phyloP scores from a whole-genome alignment of 2,329 filamentous ascomycete genomes.

The Trichoderma harzianum region DNA sequence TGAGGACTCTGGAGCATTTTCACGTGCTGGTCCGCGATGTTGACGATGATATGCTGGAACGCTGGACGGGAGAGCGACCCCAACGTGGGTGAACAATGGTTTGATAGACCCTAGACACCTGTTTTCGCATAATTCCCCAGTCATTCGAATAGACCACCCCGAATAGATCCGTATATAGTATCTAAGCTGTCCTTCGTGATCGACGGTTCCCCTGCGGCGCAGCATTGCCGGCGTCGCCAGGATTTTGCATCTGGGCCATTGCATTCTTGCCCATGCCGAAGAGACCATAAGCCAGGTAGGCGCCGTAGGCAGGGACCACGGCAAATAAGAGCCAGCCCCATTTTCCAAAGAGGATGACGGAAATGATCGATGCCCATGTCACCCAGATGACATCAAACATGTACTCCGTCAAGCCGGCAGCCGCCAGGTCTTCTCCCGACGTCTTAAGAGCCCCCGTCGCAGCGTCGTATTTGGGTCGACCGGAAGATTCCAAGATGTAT shows the following conservation, averaged over 20 bases:
- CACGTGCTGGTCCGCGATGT: slow-evolving; percentile 67
- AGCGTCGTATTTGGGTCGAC: slow-evolving; percentile 70
- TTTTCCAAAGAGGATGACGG: slow-evolving; percentile 78
- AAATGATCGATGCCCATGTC: slow-evolving; percentile 73
- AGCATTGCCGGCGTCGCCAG: slow-evolving; percentile 30
- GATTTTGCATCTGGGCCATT: slow-evolving; percentile 47
- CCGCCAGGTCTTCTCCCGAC: slow-evolving; percentile 83
- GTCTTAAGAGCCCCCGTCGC: slow-evolving; percentile 64
- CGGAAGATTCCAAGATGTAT: slow-evolving; percentile 79
- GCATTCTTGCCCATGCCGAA: slow-evolving; percentile 51
- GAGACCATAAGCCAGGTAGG: slow-evolving; percentile 52
- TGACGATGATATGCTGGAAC: slow-evolving; percentile 47
- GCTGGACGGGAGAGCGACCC: slow-evolving; percentile 50
- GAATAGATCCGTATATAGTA: slow-evolving; percentile 6
- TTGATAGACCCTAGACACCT: neutral
- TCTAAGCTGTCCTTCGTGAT: slow-evolving; percentile 52
- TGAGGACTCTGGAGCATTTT: slow-evolving; percentile 83
- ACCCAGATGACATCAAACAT: slow-evolving; percentile 98
- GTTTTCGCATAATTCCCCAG: neutral
- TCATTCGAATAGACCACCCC: neutral
- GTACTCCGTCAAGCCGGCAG: slow-evolving; percentile 88
- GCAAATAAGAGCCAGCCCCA: slow-evolving; percentile 61
- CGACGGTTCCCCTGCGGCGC: slow-evolving; percentile 48
- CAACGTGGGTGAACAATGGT: slow-evolving; percentile 30
- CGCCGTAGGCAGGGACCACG: slow-evolving; percentile 53